Evolutionary conservation across 1,139 yeast species (phyloP), one percentile per base, ranked within the genome.

Genomic region (Meyerozyma athensensis): DNA sequence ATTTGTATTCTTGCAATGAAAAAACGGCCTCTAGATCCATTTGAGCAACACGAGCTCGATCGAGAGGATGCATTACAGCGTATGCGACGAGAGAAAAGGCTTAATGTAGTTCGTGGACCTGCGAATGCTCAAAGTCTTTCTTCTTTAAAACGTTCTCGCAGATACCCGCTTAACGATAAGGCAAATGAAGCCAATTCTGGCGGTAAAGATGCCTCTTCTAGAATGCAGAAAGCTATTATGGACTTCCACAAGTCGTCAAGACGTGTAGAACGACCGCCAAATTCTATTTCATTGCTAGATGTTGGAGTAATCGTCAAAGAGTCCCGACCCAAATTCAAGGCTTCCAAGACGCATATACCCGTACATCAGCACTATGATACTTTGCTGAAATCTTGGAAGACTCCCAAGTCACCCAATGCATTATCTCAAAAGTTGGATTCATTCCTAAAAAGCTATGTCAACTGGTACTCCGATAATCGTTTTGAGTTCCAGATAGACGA

Each of bases 201-300:
- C 14, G 7, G 20, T 10, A 21, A 10, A 17, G 7, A 26, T n/a
- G 18, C 14, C 10, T 7, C 10, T 6, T 8, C 32, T 2, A 16
- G 8, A 9, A 4, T 18, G 20, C 14, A 28, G 14, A 8, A 24
- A 12, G 14, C 28, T 4, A 9, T 24, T 4, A 24, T 24, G 28
- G 7, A 24, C 28, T 24, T 24, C 14, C 28, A 24, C 7, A 24
- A 13, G 28, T 7, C 17, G 12, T 13, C 14, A 8, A 12, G 7
- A 7, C 28, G 28, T 24, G 14, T 13, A 12, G 9, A 24, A 13
- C 28, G 13, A 10, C 2, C 14, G 4, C 32, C 44, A 37, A 17
- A 46, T 42, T 22, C 45, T 32, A 40, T 46, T 46, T 20, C 41
- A 36, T 30, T 44, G 43, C 31, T 46, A 47, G 9, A 44, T 30